A percentile compares a stretch with the other conserved stretches of the same genome.
These are phyloP conservation scores for Inonotus hispidus DNA, from an alignment of 1,284 basidiomycete genomes.

Conservation along the genomic window DNA sequence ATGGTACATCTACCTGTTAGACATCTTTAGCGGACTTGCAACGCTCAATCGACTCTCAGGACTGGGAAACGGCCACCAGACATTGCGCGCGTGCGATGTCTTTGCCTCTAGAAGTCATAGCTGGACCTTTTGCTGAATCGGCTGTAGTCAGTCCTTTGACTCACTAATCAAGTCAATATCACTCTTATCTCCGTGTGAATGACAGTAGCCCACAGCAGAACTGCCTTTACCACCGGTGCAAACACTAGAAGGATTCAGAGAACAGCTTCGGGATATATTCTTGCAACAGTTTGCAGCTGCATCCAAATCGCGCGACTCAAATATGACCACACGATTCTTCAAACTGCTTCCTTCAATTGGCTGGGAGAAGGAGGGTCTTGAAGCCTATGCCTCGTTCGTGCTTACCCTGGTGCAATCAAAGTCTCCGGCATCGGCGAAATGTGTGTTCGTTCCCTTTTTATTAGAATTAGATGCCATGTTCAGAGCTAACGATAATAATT, in stretches of 20 bases:
- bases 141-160: constrained; percentile 64
- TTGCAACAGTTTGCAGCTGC: constrained; percentile 74
- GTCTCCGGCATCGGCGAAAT: constrained; percentile 73
- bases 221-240: constrained; percentile 82
- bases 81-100: constrained; percentile 89
- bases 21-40: constrained; percentile 76
- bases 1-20: constrained; percentile 34
- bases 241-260: constrained; percentile 72
- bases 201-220: constrained; percentile 77
- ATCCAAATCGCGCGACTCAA: constrained; percentile 74
- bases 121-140: constrained; percentile 80
- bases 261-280: constrained; percentile 76
- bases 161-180: constrained; percentile 5
- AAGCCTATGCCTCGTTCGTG: constrained; percentile 91
- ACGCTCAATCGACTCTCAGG: constrained; percentile 73
- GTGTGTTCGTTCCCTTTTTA: constrained; percentile 37
- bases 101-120: constrained; percentile 71
- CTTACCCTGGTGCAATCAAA: constrained; percentile 82
- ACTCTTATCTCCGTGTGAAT: constrained; percentile 15
- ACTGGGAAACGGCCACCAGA: constrained; percentile 93
- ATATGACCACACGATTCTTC: constrained; percentile 90
- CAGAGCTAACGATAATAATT: constrained; percentile 16
- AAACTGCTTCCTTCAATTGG: constrained; percentile 95
- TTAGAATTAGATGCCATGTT: background rate
- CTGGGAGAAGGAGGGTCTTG: constrained; percentile 87